Evolutionary conservation across 2,329 filamentous ascomycete genomes (phyloP).

Genomic region (Xylariaceae sp.): DNA sequence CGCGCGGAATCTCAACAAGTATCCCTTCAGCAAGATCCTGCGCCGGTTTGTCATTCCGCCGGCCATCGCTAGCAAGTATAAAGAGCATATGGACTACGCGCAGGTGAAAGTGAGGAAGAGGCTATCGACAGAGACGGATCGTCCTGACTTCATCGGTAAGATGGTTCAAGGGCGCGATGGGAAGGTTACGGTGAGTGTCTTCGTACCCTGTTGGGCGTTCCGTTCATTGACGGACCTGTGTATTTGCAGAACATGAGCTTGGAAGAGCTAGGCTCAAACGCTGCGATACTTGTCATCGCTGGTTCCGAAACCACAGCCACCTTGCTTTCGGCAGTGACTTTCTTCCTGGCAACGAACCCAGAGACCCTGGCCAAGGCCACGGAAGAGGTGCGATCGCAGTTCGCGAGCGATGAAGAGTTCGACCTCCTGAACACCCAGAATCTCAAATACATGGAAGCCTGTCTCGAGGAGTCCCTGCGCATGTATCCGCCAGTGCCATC

Average conservation of each 20-base stretch:
- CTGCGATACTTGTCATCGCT: conserved; percentile 35
- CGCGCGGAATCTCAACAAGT: conserved; percentile 15
- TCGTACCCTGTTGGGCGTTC: too few species aligned
- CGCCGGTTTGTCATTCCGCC: conserved; percentile 11
- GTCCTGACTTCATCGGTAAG: conserved; percentile 30
- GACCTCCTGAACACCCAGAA: conserved; percentile 27
- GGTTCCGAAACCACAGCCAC: conserved; percentile 50
- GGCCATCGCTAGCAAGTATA: conserved; percentile 10
- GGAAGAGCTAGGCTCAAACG: conserved; percentile 18
- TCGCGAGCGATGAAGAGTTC: conserved; percentile 36
- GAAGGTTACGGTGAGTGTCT: too few species aligned
- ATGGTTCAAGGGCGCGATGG: conserved; percentile 15
- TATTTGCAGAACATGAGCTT: conserved; percentile 19
- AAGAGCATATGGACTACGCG: conserved; percentile 17
- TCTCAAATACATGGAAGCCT: conserved; percentile 37
- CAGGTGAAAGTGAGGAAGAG: conserved; percentile 22
- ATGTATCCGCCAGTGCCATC: conserved; percentile 32
- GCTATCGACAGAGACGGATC: conserved; percentile 22
- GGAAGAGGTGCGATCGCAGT: conserved; percentile 35
- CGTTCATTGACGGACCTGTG: conserved; percentile 13
- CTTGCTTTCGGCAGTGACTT: conserved; percentile 35
- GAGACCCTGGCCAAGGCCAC: conserved; percentile 28
- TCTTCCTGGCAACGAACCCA: conserved; percentile 35
- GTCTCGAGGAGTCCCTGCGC: conserved; percentile 38
- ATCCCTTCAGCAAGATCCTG: conserved; percentile 11